These are phyloP conservation scores for Heritiera fomes DNA, from an alignment of 345 rosid genomes.

Conservation along the genomic window DNA sequence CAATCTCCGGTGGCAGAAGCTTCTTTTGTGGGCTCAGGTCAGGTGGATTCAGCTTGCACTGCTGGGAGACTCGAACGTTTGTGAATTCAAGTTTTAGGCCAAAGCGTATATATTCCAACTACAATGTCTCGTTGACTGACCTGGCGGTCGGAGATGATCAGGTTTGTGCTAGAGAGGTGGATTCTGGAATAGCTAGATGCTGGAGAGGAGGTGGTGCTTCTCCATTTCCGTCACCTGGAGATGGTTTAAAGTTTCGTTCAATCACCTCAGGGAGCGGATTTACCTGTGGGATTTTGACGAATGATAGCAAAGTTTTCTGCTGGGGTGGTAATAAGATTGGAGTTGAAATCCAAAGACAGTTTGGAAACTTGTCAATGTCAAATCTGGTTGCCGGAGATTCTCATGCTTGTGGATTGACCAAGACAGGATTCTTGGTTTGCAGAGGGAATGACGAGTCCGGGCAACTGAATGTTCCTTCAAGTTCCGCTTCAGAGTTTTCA, in stretches of 20 bases:
- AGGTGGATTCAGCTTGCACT: slow-evolving; percentile 48
- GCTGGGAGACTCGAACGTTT: slow-evolving; percentile 46
- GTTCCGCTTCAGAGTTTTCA: slow-evolving; percentile 47
- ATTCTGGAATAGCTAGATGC: slow-evolving; percentile 44
- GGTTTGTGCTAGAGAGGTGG: slow-evolving; percentile 53
- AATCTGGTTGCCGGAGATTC: slow-evolving; percentile 49
- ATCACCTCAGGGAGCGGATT: slow-evolving; percentile 60
- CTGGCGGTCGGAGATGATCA: slow-evolving; percentile 54
- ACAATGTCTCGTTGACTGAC: slow-evolving; percentile 33
- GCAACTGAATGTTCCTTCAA: slow-evolving; percentile 40
- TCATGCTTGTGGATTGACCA: slow-evolving; percentile 56
- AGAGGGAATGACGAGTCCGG: slow-evolving; percentile 42
- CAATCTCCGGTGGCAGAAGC: slow-evolving; percentile 49
- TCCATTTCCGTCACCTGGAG: slow-evolving; percentile 40
- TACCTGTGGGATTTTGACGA: slow-evolving; percentile 53
- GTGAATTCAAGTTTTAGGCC: slow-evolving; percentile 26
- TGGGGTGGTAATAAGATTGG: slow-evolving; percentile 46
- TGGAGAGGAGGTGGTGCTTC: slow-evolving; percentile 49
- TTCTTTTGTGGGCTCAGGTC: slow-evolving; percentile 58
- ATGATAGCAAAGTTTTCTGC: slow-evolving; percentile 37
- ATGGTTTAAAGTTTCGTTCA: slow-evolving; percentile 31
- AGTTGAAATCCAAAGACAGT: slow-evolving; percentile 40
- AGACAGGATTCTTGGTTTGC: slow-evolving; percentile 44
- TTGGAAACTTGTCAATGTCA: slow-evolving; percentile 42
- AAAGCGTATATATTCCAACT: slow-evolving; percentile 42